Conservation (phyloP, 768 basidiomycete species). For the Hortiboletus campestris region DNA sequence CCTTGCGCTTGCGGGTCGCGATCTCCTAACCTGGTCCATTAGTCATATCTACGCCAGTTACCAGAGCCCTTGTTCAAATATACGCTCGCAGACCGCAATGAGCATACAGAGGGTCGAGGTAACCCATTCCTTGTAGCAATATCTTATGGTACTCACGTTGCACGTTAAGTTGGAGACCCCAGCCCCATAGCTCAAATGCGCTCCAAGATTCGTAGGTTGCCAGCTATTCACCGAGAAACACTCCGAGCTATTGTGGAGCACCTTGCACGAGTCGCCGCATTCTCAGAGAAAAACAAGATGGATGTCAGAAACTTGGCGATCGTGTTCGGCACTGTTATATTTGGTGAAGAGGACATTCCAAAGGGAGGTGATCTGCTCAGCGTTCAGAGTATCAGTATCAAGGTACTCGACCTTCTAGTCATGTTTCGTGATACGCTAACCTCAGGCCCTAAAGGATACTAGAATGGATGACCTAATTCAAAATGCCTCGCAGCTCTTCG, state of each 20-base stretch:
- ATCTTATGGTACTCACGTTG: neutral
- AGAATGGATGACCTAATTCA: constrained; percentile 86
- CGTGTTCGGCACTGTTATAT: constrained; percentile 84
- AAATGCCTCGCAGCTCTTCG: constrained; percentile 63
- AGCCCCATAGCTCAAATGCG: constrained; percentile 72
- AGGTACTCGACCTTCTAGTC: constrained; percentile 47
- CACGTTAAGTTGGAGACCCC: constrained; percentile 58
- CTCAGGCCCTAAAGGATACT: constrained; percentile 44
- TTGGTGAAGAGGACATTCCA: constrained; percentile 88
- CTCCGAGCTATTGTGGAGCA: constrained; percentile 82
- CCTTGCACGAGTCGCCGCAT: constrained; percentile 66
- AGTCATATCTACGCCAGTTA: constrained; percentile 82
- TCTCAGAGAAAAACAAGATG: constrained; percentile 85
- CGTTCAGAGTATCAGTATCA: constrained; percentile 62
- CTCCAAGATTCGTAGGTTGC: constrained; percentile 83
- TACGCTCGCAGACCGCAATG: constrained; percentile 74
- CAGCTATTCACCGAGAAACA: constrained; percentile 81
- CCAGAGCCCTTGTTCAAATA: constrained; percentile 89
- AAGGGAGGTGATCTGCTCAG: constrained; percentile 74
- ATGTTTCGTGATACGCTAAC: constrained; percentile 34
- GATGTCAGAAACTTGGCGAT: constrained; percentile 90
- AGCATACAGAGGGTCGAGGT: constrained; percentile 80
- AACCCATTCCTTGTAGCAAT: constrained; percentile 7
- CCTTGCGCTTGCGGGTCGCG: neutral
- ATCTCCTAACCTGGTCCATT: neutral